Conservation (phyloP, 2,329 filamentous ascomycete genomes). For the Ophioceras dolichostomum region DNA sequence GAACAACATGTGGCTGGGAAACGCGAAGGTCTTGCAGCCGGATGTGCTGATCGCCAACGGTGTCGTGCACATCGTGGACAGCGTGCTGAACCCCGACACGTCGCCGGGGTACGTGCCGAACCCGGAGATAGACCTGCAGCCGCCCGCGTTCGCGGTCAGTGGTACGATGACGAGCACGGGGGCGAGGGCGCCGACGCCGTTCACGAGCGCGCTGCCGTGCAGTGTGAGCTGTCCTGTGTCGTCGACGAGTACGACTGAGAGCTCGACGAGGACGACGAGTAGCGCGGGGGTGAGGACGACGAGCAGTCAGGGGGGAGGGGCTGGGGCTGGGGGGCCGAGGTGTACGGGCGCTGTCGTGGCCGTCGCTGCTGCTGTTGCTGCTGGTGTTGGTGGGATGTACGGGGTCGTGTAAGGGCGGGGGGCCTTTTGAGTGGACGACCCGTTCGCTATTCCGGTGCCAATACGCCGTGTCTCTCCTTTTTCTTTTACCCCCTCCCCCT, state of each 20-base stretch:
- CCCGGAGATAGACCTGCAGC: constrained; percentile 19
- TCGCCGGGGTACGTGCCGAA: constrained; percentile 22
- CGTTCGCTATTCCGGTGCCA: no score
- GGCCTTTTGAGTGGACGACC: no score
- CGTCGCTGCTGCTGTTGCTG: background rate
- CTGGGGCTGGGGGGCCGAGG: background rate
- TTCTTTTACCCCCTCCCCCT: no score
- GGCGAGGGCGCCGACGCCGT: constrained; percentile 13
- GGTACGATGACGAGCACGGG: constrained; percentile 3
- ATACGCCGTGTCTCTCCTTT: no score
- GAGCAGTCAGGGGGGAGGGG: background rate
- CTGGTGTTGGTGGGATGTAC: background rate
- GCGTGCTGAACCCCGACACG: constrained; percentile 32
- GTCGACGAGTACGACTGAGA: constrained; percentile 11
- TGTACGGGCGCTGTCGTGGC: background rate
- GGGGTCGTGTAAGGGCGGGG: background rate
- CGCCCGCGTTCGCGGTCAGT: constrained; percentile 17
- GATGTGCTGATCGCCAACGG: constrained; percentile 45
- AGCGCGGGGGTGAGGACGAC: background rate
- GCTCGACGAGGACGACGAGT: constrained; percentile 1
- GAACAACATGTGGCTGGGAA: constrained; percentile 31
- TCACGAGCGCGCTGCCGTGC: constrained; percentile 29
- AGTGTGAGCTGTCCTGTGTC: constrained; percentile 23
- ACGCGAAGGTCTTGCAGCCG: constrained; percentile 36
- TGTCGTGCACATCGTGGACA: constrained; percentile 45